phyloP scores from a whole-genome alignment of 805 yeast species.

The Saccharomycopsis fodiens region DNA sequence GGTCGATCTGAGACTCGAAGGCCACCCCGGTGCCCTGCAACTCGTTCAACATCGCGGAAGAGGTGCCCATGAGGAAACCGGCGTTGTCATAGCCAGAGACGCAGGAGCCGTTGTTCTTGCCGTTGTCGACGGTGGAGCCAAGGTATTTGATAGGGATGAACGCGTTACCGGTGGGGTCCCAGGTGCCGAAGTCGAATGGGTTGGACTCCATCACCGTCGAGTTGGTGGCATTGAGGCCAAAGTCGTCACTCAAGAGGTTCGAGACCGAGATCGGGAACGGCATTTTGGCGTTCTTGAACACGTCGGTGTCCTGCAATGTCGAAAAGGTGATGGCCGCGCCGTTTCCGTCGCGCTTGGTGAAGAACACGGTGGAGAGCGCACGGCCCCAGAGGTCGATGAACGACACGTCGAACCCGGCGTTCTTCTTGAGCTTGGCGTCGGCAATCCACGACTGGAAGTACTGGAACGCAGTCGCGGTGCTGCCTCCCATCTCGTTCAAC shows the following conservation, averaged over 20 bases:
- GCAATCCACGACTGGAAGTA: constrained; percentile 31
- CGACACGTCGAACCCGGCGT: constrained; percentile 49
- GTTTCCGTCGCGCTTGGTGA: constrained; percentile 41
- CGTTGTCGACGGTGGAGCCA: constrained; percentile 58
- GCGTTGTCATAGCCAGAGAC: constrained; percentile 68
- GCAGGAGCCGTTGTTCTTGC: constrained; percentile 48
- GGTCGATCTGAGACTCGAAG: not conserved
- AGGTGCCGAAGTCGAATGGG: constrained; percentile 75
- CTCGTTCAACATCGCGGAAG: constrained; percentile 51
- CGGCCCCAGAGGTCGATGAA: constrained; percentile 64
- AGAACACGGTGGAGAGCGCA: constrained; percentile 53
- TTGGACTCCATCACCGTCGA: constrained; percentile 59
- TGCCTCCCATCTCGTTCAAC: constrained; percentile 55
- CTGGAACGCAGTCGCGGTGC: constrained; percentile 31
- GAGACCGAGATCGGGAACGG: constrained; percentile 40
- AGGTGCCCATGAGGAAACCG: constrained; percentile 77
- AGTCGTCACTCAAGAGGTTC: constrained; percentile 28
- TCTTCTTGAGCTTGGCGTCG: constrained; percentile 36
- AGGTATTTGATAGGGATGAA: constrained; percentile 62
- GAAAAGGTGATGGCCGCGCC: constrained; percentile 40
- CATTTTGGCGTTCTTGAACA: constrained; percentile 38
- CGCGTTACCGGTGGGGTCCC: constrained; percentile 70
- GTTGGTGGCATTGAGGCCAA: constrained; percentile 43
- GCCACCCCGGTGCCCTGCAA: not conserved
- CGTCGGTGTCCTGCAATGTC: constrained; percentile 37